phyloP scores from a whole-genome alignment of 1,284 basidiomycete species.

The Pseudozyma sp. region DNA sequence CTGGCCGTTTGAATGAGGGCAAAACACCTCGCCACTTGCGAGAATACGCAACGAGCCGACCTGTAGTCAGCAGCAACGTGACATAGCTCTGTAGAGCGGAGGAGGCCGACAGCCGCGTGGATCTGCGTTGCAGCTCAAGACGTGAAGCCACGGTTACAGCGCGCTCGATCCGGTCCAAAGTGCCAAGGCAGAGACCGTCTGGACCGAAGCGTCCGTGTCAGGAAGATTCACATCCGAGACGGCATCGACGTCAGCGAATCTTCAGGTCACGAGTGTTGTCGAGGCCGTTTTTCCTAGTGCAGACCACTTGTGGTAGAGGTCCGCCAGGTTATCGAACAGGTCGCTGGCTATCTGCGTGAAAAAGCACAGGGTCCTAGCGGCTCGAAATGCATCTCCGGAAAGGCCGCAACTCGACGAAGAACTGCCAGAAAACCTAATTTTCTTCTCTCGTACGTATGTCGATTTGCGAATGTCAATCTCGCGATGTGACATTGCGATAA shows the following conservation, averaged over 20 bases:
- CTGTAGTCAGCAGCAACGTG: conserved; percentile 1
- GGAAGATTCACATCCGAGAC: conserved; percentile 17
- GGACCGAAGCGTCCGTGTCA: conserved; percentile 11
- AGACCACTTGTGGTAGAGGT: not conserved
- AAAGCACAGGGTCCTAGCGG: conserved; percentile 9
- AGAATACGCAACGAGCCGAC: not conserved
- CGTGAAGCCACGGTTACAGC: not conserved
- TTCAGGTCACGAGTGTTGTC: not conserved
- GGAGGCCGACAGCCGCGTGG: conserved; percentile 7
- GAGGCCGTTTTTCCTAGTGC: too few relatives aligned
- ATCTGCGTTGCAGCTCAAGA: conserved; percentile 4
- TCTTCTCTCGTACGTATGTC: not conserved
- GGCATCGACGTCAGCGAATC: conserved; percentile 28
- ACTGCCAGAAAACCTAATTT: too few relatives aligned
- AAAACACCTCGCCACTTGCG: too few relatives aligned
- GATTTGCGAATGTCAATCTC: too few relatives aligned
- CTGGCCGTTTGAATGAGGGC: too few relatives aligned
- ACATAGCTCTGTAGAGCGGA: not conserved
- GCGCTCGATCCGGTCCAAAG: conserved; percentile 11
- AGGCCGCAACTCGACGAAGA: not conserved
- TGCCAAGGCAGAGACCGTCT: conserved; percentile 12
- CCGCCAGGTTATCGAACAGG: not conserved
- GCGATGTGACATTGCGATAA: too few relatives aligned
- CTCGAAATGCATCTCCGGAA: conserved; percentile 13
- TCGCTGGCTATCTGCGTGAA: conserved; percentile 7